Percentiles rank a stretch among this genome's conserved stretches.
These are phyloP conservation scores for Entonaema liquescens DNA, from an alignment of 495 filamentous ascomycete species.

Conservation along the genomic window DNA sequence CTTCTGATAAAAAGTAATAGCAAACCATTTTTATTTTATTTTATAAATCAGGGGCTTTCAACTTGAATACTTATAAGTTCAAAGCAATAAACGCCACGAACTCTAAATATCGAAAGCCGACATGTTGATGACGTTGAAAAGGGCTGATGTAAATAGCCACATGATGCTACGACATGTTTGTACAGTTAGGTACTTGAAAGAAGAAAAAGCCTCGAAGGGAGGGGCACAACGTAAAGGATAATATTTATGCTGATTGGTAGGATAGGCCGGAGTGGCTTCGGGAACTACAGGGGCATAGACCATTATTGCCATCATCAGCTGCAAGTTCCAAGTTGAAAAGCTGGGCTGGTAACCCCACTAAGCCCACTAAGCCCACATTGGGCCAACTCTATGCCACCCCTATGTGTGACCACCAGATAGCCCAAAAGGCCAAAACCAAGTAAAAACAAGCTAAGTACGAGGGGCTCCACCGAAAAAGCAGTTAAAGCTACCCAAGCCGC, in stretches of 20 bases:
- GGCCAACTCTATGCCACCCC: background rate
- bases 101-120: slow-evolving; percentile 24
- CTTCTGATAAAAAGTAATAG: too few species aligned
- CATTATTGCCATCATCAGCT: slow-evolving; percentile 34
- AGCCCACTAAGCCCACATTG: slow-evolving; percentile 3
- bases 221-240: too few species aligned
- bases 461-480: slow-evolving; percentile 26
- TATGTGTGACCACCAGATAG: too few species aligned
- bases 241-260: slow-evolving; percentile 2
- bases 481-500: slow-evolving; percentile 31
- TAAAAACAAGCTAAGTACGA: slow-evolving; percentile 26
- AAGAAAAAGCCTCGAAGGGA: background rate
- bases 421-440: background rate
- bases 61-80: background rate
- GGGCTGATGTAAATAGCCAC: background rate
- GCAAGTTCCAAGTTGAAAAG: slow-evolving; percentile 37
- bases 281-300: slow-evolving; percentile 31
- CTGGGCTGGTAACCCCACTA: slow-evolving; percentile 23
- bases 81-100: slow-evolving; percentile 10
- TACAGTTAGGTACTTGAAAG: background rate
- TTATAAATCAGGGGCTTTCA: background rate
- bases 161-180: background rate
- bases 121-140: slow-evolving; percentile 3
- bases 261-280: slow-evolving; percentile 15
- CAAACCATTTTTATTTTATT: too few species aligned